phyloP scores from a whole-genome alignment of 768 basidiomycete species.

The Crepidotus variabilis region DNA sequence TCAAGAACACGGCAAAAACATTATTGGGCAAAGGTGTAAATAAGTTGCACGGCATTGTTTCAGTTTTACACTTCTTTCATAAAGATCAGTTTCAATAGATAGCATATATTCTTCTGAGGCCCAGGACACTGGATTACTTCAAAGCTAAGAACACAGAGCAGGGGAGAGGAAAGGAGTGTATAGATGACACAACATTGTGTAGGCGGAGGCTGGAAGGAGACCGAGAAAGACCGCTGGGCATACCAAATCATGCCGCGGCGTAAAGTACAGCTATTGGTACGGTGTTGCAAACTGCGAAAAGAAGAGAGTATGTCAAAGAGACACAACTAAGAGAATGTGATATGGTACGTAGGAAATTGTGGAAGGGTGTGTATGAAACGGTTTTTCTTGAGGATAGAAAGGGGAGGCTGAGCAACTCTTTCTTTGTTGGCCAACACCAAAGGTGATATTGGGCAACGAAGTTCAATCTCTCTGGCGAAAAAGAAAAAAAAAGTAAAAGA shows the following conservation, averaged over 20 bases:
- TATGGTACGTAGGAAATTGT: not conserved
- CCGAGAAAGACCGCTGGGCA: constrained; percentile 9
- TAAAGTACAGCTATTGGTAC: not conserved
- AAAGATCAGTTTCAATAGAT: not conserved
- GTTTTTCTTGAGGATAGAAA: not conserved
- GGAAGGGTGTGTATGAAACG: not conserved
- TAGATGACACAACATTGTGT: constrained; percentile 18
- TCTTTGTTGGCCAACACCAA: not conserved
- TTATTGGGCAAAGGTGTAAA: constrained; percentile 85
- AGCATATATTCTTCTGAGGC: not conserved
- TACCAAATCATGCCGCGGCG: constrained; percentile 1
- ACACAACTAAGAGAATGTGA: not conserved
- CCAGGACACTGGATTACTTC: not conserved
- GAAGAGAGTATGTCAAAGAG: not conserved
- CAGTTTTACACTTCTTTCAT: not conserved
- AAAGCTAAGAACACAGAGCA: not conserved
- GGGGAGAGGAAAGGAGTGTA: constrained; percentile 20
- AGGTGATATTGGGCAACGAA: not conserved
- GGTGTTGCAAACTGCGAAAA: not conserved
- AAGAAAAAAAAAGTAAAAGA: constrained; percentile 4
- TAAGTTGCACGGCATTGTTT: constrained; percentile 28
- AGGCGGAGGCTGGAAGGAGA: not conserved
- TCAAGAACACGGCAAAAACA: constrained; percentile 85
- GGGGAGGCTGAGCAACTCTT: not conserved
- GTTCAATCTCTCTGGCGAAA: not conserved